A percentile compares a stretch with the other conserved stretches of the same genome.
Conservation (phyloP, 2,329 filamentous ascomycete genomes). For the Arachnomyces sp. region DNA sequence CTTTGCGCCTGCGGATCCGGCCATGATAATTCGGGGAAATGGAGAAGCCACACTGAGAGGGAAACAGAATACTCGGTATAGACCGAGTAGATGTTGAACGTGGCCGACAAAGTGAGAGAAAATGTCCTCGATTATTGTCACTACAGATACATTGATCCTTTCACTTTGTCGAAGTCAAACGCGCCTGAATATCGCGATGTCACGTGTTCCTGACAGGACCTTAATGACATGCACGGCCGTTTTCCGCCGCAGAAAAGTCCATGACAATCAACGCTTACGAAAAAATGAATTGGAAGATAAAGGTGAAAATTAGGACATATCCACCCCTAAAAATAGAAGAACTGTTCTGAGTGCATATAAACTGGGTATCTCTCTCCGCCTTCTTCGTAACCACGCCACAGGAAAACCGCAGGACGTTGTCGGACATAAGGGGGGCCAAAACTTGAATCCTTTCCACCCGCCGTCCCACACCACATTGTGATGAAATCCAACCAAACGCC, state of each 20-base stretch:
- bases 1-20: constrained; percentile 23
- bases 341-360: not conserved
- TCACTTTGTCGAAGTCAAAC: too few species aligned
- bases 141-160: too few species aligned
- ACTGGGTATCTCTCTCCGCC: constrained; percentile 10
- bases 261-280: constrained; percentile 2
- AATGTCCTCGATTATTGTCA: too few species aligned
- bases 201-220: constrained; percentile 23
- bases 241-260: not conserved
- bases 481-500: not conserved
- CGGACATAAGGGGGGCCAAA: constrained; percentile 2
- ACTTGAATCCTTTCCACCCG: too few species aligned
- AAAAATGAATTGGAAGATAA: too few species aligned
- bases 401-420: constrained; percentile 2
- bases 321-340: constrained; percentile 1
- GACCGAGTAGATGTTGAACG: too few species aligned
- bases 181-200: constrained; percentile 25
- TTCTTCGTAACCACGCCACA: constrained; percentile 10
- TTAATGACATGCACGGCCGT: too few species aligned
- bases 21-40: constrained; percentile 18
- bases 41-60: constrained; percentile 8
- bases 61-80: constrained; percentile 10
- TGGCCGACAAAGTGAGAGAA: too few species aligned
- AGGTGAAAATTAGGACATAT: not conserved
- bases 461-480: too few species aligned